Conservation (phyloP, 202 grass and related monocot species). For the Cymbopogon flexuosus region DNA sequence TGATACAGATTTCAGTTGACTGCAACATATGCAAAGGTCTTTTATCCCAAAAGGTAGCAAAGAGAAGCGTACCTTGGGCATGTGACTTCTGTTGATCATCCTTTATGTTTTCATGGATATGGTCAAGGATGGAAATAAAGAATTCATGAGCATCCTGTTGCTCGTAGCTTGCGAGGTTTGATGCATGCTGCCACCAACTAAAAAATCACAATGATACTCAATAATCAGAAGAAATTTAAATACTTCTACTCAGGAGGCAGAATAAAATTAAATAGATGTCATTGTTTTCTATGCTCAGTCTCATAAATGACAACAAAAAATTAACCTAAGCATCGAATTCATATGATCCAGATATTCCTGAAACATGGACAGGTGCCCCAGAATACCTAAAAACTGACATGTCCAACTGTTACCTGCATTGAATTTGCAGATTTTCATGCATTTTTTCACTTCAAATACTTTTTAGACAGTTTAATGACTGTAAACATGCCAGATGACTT, state of each 20-base stretch:
- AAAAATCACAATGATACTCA: constrained; percentile 41
- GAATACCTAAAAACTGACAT: constrained; percentile 11
- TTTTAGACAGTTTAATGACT: neutral
- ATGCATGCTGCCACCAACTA: constrained; percentile 93
- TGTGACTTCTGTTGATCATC: constrained; percentile 65
- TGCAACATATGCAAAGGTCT: constrained; percentile 23
- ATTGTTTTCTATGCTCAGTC: neutral
- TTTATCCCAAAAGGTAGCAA: constrained; percentile 24
- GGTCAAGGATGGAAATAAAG: constrained; percentile 95
- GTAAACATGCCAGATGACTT: constrained; percentile 16
- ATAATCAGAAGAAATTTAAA: constrained; percentile 42
- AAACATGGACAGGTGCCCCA: neutral
- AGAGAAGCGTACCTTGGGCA: constrained; percentile 51
- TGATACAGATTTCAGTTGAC: neutral
- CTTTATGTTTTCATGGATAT: constrained; percentile 92
- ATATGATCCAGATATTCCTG: constrained; percentile 3
- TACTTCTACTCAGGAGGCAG: neutral
- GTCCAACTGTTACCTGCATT: constrained; percentile 2
- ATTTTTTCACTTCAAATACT: neutral
- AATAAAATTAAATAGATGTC: constrained; percentile 8
- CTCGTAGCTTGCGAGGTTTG: constrained; percentile 92
- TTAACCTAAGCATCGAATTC: constrained; percentile 1
- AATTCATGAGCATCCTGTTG: constrained; percentile 99
- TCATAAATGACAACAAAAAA: constrained; percentile 8
- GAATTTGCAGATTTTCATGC: constrained; percentile 25